A percentile compares a stretch with the other conserved stretches of the same genome.
Conservation (phyloP, 1,284 basidiomycete genomes). For the Schizophyllum commune region DNA sequence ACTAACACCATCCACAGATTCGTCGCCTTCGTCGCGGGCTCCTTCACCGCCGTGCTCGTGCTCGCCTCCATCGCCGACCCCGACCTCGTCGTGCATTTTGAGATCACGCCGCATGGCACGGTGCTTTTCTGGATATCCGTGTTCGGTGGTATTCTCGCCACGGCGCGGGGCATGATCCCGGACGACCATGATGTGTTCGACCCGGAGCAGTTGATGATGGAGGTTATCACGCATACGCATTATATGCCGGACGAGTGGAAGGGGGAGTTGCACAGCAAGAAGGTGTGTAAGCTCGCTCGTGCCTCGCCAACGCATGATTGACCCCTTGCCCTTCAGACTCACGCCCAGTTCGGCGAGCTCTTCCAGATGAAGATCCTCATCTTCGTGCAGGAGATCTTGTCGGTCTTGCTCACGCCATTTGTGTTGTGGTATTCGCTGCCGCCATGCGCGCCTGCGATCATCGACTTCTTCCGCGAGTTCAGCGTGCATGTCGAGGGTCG, state of each 20-base stretch:
- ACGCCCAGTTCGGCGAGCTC: constrained; percentile 82
- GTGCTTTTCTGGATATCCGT: constrained; percentile 90
- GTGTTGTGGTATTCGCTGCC: constrained; percentile 92
- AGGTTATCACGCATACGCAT: constrained; percentile 90
- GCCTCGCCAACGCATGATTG: constrained; percentile 4
- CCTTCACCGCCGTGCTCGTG: constrained; percentile 91
- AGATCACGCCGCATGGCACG: constrained; percentile 89
- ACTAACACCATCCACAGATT: constrained; percentile 49
- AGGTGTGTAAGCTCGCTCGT: constrained; percentile 34
- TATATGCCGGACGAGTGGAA: constrained; percentile 94
- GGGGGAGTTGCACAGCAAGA: constrained; percentile 81
- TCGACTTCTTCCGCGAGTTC: constrained; percentile 97
- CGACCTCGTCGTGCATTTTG: constrained; percentile 87
- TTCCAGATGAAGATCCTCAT: constrained; percentile 86
- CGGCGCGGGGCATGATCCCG: constrained; percentile 91
- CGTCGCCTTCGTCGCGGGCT: constrained; percentile 92
- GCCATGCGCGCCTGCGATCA: constrained; percentile 76
- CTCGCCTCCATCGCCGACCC: constrained; percentile 90
- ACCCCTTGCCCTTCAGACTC: constrained; percentile 45
- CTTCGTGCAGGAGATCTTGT: constrained; percentile 83
- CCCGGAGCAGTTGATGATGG: constrained; percentile 85
- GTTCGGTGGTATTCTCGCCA: constrained; percentile 84
- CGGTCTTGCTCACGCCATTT: constrained; percentile 90
- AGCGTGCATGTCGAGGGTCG: constrained; percentile 94
- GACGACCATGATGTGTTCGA: constrained; percentile 93